Percentiles rank a stretch among this genome's conserved stretches.
These are phyloP conservation scores for Malbranchea zuffiana DNA, from an alignment of 2,329 filamentous ascomycete species.

Conservation along the genomic window DNA sequence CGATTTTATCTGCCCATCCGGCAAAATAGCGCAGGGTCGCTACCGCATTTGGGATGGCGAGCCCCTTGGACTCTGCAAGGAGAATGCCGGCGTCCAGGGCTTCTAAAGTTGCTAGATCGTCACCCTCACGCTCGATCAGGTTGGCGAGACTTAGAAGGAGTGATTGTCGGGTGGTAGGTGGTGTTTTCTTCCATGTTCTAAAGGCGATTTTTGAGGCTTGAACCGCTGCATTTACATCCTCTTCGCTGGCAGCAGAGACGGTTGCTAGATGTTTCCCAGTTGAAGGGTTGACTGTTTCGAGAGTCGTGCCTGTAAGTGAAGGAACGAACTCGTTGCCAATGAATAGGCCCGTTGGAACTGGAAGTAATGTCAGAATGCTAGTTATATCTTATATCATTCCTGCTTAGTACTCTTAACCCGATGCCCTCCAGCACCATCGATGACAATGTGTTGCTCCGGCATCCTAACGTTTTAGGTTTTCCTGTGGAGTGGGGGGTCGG, in stretches of 20 bases:
- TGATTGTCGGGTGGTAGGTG: conserved; percentile 15
- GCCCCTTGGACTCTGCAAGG: conserved; percentile 17
- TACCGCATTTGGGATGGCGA: conserved; percentile 18
- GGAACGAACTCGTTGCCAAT: conserved; percentile 13
- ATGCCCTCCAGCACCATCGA: too few species aligned
- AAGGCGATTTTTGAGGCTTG: conserved; percentile 13
- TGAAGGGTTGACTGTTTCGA: conserved; percentile 20
- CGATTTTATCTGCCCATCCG: conserved; percentile 24
- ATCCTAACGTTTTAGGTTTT: too few species aligned
- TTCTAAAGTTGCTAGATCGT: conserved; percentile 21
- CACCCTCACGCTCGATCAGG: conserved; percentile 20
- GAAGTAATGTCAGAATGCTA: too few species aligned
- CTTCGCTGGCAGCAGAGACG: conserved; percentile 18
- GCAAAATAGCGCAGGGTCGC: conserved; percentile 22
- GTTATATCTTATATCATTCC: too few species aligned
- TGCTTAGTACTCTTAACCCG: too few species aligned
- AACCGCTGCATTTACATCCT: conserved; percentile 21
- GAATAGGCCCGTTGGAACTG: conserved; percentile 7
- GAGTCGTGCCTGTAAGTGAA: conserved; percentile 15
- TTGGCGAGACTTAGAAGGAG: conserved; percentile 21
- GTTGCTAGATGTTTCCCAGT: conserved; percentile 17
- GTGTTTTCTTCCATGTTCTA: conserved; percentile 19
- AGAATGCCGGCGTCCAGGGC: conserved; percentile 21
- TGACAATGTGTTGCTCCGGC: too few species aligned
- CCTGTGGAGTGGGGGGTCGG: too few species aligned